These are phyloP conservation scores for Tolypocladium endophyticum DNA, from an alignment of 2,329 filamentous ascomycete species.

Conservation along the genomic window DNA sequence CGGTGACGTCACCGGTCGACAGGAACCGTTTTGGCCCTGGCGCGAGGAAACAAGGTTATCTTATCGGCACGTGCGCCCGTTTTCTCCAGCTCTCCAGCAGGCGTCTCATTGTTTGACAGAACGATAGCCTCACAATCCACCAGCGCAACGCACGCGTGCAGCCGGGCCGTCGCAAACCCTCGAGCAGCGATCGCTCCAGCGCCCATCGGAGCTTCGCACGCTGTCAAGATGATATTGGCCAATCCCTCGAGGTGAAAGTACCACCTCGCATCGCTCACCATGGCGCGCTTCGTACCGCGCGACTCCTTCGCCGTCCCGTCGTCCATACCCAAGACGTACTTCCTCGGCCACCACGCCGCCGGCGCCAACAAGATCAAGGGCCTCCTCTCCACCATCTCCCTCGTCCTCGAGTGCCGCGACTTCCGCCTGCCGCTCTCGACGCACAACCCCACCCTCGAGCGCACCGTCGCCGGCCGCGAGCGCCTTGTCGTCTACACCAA, in stretches of 20 bases:
- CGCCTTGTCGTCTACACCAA: conserved; percentile 89
- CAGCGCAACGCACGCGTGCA: not conserved
- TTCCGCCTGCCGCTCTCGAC: conserved; percentile 83
- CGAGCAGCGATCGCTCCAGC: not conserved
- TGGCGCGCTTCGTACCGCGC: conserved; percentile 58
- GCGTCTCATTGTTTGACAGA: not conserved
- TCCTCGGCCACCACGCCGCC: conserved; percentile 81
- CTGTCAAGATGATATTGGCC: not conserved
- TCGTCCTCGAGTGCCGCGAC: conserved; percentile 92
- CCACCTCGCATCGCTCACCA: not conserved
- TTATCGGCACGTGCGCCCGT: conserved; percentile 1
- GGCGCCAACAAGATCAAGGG: conserved; percentile 76
- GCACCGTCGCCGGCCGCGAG: conserved; percentile 58
- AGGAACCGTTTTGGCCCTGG: not conserved
- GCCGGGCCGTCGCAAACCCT: not conserved
- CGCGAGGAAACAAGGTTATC: not conserved
- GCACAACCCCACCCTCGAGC: conserved; percentile 82
- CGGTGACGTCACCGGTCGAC: not conserved
- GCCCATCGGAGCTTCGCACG: not conserved
- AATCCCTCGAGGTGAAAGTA: not conserved
- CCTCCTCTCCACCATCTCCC: conserved; percentile 67
- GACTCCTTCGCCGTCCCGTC: conserved; percentile 58
- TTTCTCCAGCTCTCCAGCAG: not conserved
- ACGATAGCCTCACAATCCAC: not conserved
- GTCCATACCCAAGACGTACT: conserved; percentile 81